phyloP scores from a whole-genome alignment of 805 yeast species.

The Nakazawaea wyomingensis region DNA sequence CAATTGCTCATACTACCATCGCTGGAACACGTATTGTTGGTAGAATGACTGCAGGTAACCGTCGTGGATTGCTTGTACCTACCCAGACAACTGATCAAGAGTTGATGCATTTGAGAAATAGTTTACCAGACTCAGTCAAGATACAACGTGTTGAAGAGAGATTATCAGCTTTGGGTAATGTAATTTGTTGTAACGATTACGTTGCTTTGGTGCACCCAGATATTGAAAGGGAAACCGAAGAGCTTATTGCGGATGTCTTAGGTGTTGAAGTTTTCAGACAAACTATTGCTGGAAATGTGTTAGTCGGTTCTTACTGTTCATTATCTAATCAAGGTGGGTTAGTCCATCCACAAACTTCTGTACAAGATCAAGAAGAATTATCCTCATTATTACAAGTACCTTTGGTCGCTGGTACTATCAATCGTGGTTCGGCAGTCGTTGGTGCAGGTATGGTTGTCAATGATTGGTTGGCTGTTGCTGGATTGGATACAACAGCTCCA shows the following conservation, averaged over 20 bases:
- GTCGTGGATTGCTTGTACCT: constrained; percentile 95
- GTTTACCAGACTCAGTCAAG: constrained; percentile 90
- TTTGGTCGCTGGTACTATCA: constrained; percentile 96
- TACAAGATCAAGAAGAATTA: constrained; percentile 97
- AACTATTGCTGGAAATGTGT: constrained; percentile 96
- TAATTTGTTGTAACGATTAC: constrained; percentile 96
- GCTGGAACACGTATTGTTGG: constrained; percentile 98
- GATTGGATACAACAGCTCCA: constrained; percentile 97
- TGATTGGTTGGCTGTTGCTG: constrained; percentile 97
- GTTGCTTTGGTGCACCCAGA: constrained; percentile 99
- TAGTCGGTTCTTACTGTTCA: constrained; percentile 95
- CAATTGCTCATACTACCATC: constrained; percentile 94
- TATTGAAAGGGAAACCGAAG: constrained; percentile 98
- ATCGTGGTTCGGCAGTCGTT: constrained; percentile 95
- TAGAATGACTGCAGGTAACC: constrained; percentile 96
- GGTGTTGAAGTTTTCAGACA: constrained; percentile 99
- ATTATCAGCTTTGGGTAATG: constrained; percentile 94
- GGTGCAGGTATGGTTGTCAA: constrained; percentile 99
- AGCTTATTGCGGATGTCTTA: constrained; percentile 92
- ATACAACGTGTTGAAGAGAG: constrained; percentile 98
- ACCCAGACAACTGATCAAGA: constrained; percentile 98
- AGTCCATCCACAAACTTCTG: constrained; percentile 95
- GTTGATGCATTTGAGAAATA: constrained; percentile 92
- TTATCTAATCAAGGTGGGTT: constrained; percentile 96
- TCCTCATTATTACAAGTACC: constrained; percentile 95